Conservation (phyloP, 306 rosid genomes). For the Prinsepia uniflora region DNA sequence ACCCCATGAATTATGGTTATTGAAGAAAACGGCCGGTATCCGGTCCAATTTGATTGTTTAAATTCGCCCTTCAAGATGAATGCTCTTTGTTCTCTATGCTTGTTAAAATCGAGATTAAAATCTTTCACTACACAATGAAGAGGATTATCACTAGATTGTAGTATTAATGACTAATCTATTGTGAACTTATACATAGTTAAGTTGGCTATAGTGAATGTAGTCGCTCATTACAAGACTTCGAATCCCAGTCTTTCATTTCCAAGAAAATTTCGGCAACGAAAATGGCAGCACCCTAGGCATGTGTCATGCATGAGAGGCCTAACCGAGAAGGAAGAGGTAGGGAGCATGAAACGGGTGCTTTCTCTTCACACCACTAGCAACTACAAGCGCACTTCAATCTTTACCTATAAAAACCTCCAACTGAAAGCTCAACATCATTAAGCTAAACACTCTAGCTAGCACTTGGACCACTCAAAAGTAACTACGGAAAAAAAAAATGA, state of each 20-base stretch:
- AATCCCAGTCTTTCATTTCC: not conserved
- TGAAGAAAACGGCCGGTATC: no score
- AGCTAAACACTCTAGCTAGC: not conserved
- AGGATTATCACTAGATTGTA: no score
- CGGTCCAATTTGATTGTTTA: no score
- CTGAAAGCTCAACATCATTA: not conserved
- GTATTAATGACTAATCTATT: no score
- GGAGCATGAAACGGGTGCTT: not conserved
- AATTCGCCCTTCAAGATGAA: no score
- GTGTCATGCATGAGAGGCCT: not conserved
- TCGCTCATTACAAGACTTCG: not conserved
- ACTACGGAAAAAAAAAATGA: conserved; percentile 2
- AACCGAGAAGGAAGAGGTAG: not conserved
- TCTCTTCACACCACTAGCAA: no score
- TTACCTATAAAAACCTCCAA: not conserved
- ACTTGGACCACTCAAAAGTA: not conserved
- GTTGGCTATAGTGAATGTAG: no score
- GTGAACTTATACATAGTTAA: no score
- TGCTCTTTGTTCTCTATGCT: no score
- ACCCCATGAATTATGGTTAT: no score
- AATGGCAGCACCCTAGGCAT: not conserved
- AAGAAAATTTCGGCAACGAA: not conserved
- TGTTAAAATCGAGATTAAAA: no score
- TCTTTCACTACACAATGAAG: no score
- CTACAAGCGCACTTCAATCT: conserved; percentile 10